Conservation (phyloP, 208 protist species). For the Trypanosoma caninum region DNA sequence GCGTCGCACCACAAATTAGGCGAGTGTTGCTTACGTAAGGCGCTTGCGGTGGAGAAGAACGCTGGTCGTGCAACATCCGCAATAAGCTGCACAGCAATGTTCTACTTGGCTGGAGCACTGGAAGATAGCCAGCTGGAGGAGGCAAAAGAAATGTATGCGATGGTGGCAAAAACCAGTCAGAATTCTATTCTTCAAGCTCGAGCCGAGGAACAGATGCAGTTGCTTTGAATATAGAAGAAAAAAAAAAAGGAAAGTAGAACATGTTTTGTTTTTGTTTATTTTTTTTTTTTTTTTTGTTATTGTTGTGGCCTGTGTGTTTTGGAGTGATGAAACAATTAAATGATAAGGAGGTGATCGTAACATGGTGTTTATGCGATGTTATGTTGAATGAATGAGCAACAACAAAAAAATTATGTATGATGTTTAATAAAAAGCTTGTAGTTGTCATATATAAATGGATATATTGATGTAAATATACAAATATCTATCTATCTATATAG, state of each 20-base stretch:
- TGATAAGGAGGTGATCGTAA: too few species aligned
- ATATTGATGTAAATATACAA: conserved; percentile 11
- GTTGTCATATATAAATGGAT: conserved; percentile 1
- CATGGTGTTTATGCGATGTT: too few species aligned
- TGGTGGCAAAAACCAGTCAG: conserved; percentile 27
- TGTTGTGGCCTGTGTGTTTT: neutral
- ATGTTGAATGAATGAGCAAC: too few species aligned
- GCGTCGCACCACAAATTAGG: conserved; percentile 33
- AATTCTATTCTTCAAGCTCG: conserved; percentile 63
- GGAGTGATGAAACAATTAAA: too few species aligned
- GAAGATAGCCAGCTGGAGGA: conserved; percentile 40
- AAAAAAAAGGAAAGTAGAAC: neutral
- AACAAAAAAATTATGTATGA: too few species aligned
- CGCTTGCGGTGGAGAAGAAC: conserved; percentile 30
- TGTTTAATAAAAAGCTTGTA: too few species aligned
- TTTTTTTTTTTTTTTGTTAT: neutral
- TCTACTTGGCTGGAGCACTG: conserved; percentile 66
- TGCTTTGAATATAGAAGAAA: conserved; percentile 19
- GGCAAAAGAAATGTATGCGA: conserved; percentile 44
- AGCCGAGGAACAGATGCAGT: conserved; percentile 67
- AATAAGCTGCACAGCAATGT: conserved; percentile 33
- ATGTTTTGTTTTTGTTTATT: neutral
- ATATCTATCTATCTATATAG: conserved; percentile 14
- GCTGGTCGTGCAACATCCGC: conserved; percentile 3
- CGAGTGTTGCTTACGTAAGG: conserved; percentile 55